Percentiles rank a stretch among this genome's conserved stretches.
phyloP scores from a whole-genome alignment of 2,329 filamentous ascomycete species.

The Diaporthe velutina region DNA sequence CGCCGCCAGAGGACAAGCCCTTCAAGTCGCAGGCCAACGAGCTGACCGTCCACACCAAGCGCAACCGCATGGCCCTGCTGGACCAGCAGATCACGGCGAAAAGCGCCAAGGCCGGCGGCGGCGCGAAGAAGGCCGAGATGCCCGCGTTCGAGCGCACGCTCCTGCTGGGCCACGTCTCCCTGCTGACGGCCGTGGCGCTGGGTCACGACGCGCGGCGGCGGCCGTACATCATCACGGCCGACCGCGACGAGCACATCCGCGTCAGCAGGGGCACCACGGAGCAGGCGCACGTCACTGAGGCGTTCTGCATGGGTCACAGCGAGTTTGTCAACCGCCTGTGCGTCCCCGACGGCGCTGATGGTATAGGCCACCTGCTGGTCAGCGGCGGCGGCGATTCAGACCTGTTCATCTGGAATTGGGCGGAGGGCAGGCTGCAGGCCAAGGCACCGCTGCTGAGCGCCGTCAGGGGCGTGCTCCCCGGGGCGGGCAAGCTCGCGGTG shows the following conservation, averaged over 20 bases:
- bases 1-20: constrained; percentile 44
- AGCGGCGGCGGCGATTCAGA: constrained; percentile 89
- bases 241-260: constrained; percentile 82
- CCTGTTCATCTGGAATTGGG: constrained; percentile 88
- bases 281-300: constrained; percentile 89
- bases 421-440: constrained; percentile 63
- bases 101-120: constrained; percentile 39
- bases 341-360: constrained; percentile 62
- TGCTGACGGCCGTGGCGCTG: constrained; percentile 83
- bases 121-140: constrained; percentile 48
- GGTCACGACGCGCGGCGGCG: constrained; percentile 58
- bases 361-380: constrained; percentile 72
- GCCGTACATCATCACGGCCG: constrained; percentile 66
- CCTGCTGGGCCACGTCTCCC: constrained; percentile 92
- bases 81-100: constrained; percentile 65
- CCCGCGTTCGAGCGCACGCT: constrained; percentile 79
- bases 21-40: constrained; percentile 67
- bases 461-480: constrained; percentile 53
- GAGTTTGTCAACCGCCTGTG: constrained; percentile 86
- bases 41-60: constrained; percentile 73
- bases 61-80: constrained; percentile 71
- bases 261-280: constrained; percentile 80
- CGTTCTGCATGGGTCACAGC: constrained; percentile 88
- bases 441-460: constrained; percentile 65
- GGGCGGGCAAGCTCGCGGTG: constrained; percentile 61